Evolutionary conservation across 208 protist genomes (phyloP).

Genomic region (Herpetomonas samuelpessoai): DNA sequence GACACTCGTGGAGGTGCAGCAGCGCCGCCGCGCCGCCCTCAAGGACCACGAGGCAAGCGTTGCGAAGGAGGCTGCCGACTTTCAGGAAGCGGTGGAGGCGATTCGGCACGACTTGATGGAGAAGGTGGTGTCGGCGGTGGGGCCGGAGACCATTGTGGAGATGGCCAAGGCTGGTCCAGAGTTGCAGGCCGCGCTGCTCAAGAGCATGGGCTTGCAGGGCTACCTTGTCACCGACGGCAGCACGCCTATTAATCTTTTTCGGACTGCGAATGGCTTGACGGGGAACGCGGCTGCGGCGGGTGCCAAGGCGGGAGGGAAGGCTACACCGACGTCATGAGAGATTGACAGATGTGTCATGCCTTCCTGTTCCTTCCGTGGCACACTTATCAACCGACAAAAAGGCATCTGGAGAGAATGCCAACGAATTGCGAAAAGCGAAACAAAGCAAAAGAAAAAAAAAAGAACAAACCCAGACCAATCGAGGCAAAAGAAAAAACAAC

Average conservation of each 20-base stretch:
- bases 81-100: slow-evolving; percentile 26
- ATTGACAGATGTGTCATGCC: background rate
- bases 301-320: background rate
- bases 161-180: slow-evolving; percentile 83
- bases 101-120: slow-evolving; percentile 52
- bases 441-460: slow-evolving; percentile 10
- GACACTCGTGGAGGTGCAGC: slow-evolving; percentile 54
- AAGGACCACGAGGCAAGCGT: slow-evolving; percentile 43
- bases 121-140: slow-evolving; percentile 56
- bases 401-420: background rate
- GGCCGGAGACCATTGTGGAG: slow-evolving; percentile 68
- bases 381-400: background rate
- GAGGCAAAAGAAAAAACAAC: slow-evolving; percentile 9
- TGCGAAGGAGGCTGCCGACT: slow-evolving; percentile 21
- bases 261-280: slow-evolving; percentile 75
- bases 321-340: too few relatives aligned
- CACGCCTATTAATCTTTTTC: slow-evolving; percentile 91
- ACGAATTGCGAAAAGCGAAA: background rate
- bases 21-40: slow-evolving; percentile 27
- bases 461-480: background rate
- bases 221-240: slow-evolving; percentile 93
- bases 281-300: slow-evolving; percentile 4
- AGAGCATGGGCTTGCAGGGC: slow-evolving; percentile 73
- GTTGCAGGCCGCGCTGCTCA: slow-evolving; percentile 77
- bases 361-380: background rate